Evolutionary conservation across 345 rosid species (phyloP).

Genomic region (Cardamine chenopodiifolia): DNA sequence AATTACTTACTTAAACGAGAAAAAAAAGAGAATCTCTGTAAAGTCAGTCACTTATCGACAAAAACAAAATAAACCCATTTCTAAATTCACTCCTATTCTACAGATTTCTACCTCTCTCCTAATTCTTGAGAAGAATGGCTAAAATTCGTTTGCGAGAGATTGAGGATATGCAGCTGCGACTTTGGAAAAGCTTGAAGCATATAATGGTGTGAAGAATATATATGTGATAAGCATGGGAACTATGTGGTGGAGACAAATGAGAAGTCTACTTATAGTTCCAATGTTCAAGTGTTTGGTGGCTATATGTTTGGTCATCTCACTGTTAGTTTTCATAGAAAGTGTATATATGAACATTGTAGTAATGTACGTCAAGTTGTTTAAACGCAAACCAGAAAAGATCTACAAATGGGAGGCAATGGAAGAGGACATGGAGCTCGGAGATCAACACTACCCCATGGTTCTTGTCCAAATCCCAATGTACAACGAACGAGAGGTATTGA

Average conservation of each 20-base stretch:
- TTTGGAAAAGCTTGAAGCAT: conserved; percentile 29
- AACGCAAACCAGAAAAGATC: conserved; percentile 47
- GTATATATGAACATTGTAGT: conserved; percentile 59
- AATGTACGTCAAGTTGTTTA: conserved; percentile 46
- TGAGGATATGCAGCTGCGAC: conserved; percentile 6
- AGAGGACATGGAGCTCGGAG: conserved; percentile 58
- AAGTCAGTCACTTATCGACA: conserved; percentile 26
- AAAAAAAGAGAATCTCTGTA: conserved; percentile 23
- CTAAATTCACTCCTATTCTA: background rate
- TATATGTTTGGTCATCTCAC: conserved; percentile 55
- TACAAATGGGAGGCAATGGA: conserved; percentile 54
- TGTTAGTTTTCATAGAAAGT: conserved; percentile 56
- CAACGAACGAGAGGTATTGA: conserved; percentile 43
- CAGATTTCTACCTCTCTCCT: background rate
- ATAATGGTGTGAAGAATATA: conserved; percentile 16
- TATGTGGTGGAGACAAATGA: conserved; percentile 44
- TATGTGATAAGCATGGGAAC: conserved; percentile 26
- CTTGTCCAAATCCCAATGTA: conserved; percentile 49
- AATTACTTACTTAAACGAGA: background rate
- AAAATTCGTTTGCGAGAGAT: background rate
- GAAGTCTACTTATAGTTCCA: conserved; percentile 52
- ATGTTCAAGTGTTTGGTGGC: conserved; percentile 47
- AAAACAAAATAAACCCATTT: conserved; percentile 4
- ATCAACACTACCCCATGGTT: conserved; percentile 41
- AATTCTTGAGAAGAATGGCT: background rate